These are phyloP conservation scores for Pseudozyma sp. DNA, from an alignment of 1,284 basidiomycete species.

Conservation along the genomic window DNA sequence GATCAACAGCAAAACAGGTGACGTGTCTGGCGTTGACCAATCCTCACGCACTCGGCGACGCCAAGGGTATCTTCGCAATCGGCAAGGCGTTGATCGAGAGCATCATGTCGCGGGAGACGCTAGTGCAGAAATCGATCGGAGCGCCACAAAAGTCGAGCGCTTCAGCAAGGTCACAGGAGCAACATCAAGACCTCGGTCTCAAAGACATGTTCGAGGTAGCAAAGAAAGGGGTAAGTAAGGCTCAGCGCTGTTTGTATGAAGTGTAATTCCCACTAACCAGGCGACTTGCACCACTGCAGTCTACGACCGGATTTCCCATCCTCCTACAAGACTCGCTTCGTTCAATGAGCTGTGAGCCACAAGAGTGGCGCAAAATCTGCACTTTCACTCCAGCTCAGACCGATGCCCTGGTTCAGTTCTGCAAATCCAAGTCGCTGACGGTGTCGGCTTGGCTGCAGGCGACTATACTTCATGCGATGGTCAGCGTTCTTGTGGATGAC, in stretches of 20 bases:
- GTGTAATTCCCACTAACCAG: too few species aligned
- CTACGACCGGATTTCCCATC: constrained; percentile 1
- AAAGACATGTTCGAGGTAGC: constrained; percentile 9
- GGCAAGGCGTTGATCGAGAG: neutral
- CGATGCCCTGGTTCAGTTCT: neutral
- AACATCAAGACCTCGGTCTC: neutral
- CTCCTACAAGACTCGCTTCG: neutral
- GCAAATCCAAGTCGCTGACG: constrained; percentile 3
- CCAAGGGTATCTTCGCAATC: constrained; percentile 1
- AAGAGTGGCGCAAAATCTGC: neutral
- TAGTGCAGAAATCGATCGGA: neutral
- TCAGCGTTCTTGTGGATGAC: neutral
- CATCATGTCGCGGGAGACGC: neutral
- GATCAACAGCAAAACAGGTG: neutral
- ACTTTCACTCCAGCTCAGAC: neutral
- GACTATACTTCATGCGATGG: neutral
- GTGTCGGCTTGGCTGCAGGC: constrained; percentile 5
- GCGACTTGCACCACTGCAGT: neutral
- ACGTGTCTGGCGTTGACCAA: constrained; percentile 3
- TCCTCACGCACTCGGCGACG: constrained; percentile 9
- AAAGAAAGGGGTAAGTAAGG: constrained; percentile 4
- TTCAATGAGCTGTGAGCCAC: neutral
- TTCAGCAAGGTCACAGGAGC: neutral
- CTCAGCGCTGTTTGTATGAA: neutral
- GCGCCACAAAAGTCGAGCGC: neutral